Evolutionary conservation across 139 green algal species (phyloP), one percentile per base, ranked within the genome.

Genomic region (Gonium pectorale): DNA sequence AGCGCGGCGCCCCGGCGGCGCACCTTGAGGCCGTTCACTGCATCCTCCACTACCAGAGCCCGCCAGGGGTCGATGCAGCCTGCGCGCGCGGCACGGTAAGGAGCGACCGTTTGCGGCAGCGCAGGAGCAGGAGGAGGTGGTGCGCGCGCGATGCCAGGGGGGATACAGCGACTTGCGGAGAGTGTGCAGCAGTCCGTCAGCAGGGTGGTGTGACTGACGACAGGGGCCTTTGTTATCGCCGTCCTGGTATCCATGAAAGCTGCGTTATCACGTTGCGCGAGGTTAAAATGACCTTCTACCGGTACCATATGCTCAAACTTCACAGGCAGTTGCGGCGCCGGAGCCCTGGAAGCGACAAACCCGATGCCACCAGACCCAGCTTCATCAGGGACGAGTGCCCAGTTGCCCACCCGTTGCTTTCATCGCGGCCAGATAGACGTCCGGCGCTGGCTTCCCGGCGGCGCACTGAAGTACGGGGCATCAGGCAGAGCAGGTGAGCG

Each of bases 341-440:
- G n/a, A 56, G 17, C 49, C 49, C 49, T 56, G 49, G 13, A 56
- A 56, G 13, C 49, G 17, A 56, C 49, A 56, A 17, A 13, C 13
- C 49, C 49, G n/a, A n/a, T n/a, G n/a, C n/a, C n/a, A n/a, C 49
- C 49, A 56, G 49, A 56, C 49, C 49, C 49, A 13, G 17, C 49
- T 56, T 17, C 13, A 13, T 56, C 49, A 13, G 49, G 13, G 13
- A 13, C 49, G 13, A 26, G 13, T 26, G 17, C 6, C 56, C 56
- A 68, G n/a, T 5, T 2, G 11, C 75, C 5, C 60, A 83, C 75
- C 75, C 22, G 78, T 75, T 9, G 89, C 83, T 38, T 74, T 60
- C 81, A 97, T 82, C 3, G 89, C 90, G 67, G 95, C 93, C 19
- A 95, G 29, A 85, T 96, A 97, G 24, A 97, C 92, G 66, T 97